Percentiles rank a stretch among this genome's conserved stretches.
Evolutionary conservation across 805 yeast genomes (phyloP).

Genomic region (Sporopachydermia quercuum): DNA sequence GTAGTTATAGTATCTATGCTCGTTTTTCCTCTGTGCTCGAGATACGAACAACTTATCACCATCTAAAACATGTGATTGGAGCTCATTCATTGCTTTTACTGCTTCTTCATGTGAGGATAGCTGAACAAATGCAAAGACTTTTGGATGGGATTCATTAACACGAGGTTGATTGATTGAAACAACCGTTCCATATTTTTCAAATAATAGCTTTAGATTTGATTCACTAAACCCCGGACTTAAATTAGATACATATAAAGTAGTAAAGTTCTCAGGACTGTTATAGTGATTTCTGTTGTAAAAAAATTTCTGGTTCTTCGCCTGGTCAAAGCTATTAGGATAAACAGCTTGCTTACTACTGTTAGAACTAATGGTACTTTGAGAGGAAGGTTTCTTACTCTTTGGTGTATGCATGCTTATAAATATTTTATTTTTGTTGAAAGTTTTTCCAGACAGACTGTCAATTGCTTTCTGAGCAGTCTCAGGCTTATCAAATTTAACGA

Average conservation of each 20-base stretch:
- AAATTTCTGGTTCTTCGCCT: constrained; percentile 4
- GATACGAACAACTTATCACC: constrained; percentile 24
- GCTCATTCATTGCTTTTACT: constrained; percentile 29
- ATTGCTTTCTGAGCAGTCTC: constrained; percentile 52
- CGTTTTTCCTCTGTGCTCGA: constrained; percentile 30
- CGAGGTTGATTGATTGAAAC: constrained; percentile 40
- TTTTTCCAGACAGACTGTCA: constrained; percentile 31
- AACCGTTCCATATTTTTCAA: constrained; percentile 32
- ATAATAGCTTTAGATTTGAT: constrained; percentile 25
- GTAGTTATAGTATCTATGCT: constrained; percentile 11
- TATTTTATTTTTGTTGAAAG: constrained; percentile 16
- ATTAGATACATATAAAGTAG: constrained; percentile 39
- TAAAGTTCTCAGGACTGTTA: constrained; percentile 24
- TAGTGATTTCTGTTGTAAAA: constrained; percentile 3
- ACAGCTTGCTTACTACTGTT: too few relatives aligned
- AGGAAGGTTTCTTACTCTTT: not conserved
- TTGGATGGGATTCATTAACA: constrained; percentile 17
- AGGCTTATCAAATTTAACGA: constrained; percentile 44
- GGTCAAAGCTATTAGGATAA: too few relatives aligned
- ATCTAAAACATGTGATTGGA: constrained; percentile 28
- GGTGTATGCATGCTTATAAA: not conserved
- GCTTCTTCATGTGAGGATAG: constrained; percentile 35
- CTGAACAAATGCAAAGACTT: constrained; percentile 41
- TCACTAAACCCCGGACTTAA: constrained; percentile 26
- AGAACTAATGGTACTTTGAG: constrained; percentile 14